Base-by-base conservation (phyloP, 23 red algal genomes). In the Gracilaria domingensis region DNA sequence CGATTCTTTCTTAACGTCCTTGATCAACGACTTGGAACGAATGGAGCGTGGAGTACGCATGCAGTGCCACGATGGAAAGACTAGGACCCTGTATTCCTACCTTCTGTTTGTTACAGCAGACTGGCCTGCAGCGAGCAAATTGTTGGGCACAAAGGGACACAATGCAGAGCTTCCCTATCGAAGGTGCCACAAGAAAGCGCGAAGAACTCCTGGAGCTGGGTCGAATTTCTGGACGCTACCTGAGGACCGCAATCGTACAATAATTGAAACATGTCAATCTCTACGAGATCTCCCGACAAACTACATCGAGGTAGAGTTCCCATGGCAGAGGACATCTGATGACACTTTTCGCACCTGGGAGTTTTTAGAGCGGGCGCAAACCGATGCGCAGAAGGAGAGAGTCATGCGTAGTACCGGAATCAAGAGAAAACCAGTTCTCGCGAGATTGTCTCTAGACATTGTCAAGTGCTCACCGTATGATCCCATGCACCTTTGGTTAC, bases 101-200 rank as follows among this genome's bases (percentile, higher is more conserved):
- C 14, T 50, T 12, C n/a, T 79, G 28, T 79, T 79, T 26, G 39
- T 79, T 2, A 79, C 14, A n/a, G n/a, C n/a, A n/a, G n/a, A n/a
- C n/a, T n/a, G n/a, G n/a, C n/a, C n/a, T n/a, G n/a, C n/a, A n/a
- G 74, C 36, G 28, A 79, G 74, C 36, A 79, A 79, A 23, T 25
- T 79, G 8, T 26, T 79, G 29, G 74, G 74, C 25, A 24, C 23
- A 3, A 53, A 55, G 42, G 74, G 74, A 11, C 36, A 79, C 21
- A 79, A 57, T 33, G 74, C 74, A 50, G 51, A 79, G 28, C 74
- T 49, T 51, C 51, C 51, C 3, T 49, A 42, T 44, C 74, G 42
- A 57, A 79, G 39, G 28, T 79, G 74, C 25, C 74, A 79, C 42
- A 79, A 79, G 51, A 53, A 51, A 53, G 39, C 74, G 4, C 45